Evolutionary conservation across 306 rosid species (phyloP), one percentile per base, ranked within the genome.

Genomic region (Lotus japonicus): DNA sequence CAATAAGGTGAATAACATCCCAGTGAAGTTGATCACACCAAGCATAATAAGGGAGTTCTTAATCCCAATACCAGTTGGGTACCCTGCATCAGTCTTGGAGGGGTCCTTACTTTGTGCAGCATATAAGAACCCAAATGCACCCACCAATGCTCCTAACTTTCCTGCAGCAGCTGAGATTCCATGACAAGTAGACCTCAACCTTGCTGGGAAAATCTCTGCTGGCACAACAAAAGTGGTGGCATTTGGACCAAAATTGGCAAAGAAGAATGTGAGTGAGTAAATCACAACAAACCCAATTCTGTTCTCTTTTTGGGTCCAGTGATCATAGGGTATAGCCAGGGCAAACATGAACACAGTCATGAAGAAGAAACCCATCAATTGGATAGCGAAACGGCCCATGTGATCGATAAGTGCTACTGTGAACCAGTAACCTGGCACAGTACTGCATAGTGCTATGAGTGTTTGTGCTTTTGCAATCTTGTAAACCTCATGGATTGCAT

Each of bases 271-370:
- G 2, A 76, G 2, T 3, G 75, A 44, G 35, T 77, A 77, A 67
- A 77, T 61, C 7, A 62, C 67, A 3, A 77, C 13, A 35, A 77
- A 77, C 46, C 81, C 81, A 14, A 62, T 23, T 11, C 76, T 45
- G 36, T 77, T 2, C 0, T 70, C 72, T 13, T 17, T 69, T 7
- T 77, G n/a, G 5, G 54, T 61, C 81, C 81, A 77, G 4, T 77
- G 81, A 17, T 77, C 0, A 45, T 77, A 77, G 1, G 76, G 76
- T n/a, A 77, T 3, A 0, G 81, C 81, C 6, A 77, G 66, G 0
- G 76, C 76, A 46, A 77, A 77, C 81, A 77, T 77, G 51, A 77
- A 77, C 2, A 62, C 76, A 0, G 81, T 69, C 81, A 77, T 77
- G 58, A 77, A 77, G 54, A 77, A 77, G 39, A 77, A 77, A 1